Evolutionary conservation across 306 rosid species (phyloP).

Genomic region (Glycyrrhiza uralensis): DNA sequence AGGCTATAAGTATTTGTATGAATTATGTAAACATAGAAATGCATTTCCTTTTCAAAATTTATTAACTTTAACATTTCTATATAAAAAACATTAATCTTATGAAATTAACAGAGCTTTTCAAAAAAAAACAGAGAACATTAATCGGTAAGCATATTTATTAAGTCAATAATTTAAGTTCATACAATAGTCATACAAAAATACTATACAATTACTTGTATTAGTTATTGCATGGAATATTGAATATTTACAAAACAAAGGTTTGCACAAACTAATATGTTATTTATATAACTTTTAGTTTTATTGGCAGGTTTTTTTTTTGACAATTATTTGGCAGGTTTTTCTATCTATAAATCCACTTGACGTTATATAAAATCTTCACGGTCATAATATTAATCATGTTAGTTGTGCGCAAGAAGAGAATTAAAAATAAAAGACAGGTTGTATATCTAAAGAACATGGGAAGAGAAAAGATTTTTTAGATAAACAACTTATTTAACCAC

Average conservation of each 20-base stretch:
- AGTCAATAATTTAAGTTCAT: neutral
- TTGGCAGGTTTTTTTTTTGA: no score
- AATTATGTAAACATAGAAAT: neutral
- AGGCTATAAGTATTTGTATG: no score
- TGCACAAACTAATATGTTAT: neutral
- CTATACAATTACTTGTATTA: neutral
- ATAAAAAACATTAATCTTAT: neutral
- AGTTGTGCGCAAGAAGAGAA: neutral
- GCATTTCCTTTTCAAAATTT: neutral
- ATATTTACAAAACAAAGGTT: neutral
- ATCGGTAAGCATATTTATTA: neutral
- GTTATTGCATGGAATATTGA: neutral
- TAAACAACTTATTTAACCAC: neutral
- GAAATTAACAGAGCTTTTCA: neutral
- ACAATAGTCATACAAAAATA: neutral
- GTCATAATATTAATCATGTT: neutral
- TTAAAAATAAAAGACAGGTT: neutral
- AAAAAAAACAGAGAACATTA: no score
- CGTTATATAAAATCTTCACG: neutral
- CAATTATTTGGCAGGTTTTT: neutral
- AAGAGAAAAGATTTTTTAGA: neutral
- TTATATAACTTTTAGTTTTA: no score
- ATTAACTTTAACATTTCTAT: neutral
- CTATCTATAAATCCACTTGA: neutral
- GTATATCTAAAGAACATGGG: neutral